Conservation (phyloP, 257 asterid genomes). For the Nicotiana undulata region DNA sequence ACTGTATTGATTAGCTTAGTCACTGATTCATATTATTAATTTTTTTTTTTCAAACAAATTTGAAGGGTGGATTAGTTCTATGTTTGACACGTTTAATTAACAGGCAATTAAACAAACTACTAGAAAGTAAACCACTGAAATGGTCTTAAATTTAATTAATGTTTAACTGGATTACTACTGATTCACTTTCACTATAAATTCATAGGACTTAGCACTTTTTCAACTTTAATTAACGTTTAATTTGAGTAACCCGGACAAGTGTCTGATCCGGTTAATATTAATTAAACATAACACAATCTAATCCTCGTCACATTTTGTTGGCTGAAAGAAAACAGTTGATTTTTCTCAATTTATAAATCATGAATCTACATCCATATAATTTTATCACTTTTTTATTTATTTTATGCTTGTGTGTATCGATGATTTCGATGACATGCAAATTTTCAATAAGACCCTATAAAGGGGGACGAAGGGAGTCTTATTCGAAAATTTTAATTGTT, state of each 20-base stretch:
- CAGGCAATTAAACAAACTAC: neutral
- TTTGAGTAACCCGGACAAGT: slow-evolving; percentile 9
- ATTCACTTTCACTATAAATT: neutral
- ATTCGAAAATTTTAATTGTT: neutral
- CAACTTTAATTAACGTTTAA: neutral
- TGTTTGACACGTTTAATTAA: neutral
- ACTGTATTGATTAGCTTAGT: neutral
- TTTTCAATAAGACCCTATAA: neutral
- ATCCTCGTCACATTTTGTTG: slow-evolving; percentile 10
- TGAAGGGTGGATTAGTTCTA: neutral
- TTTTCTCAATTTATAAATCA: neutral
- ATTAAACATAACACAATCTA: neutral
- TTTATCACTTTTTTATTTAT: too few species aligned
- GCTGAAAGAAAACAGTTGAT: slow-evolving; percentile 9
- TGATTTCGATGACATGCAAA: neutral
- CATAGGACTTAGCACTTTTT: neutral
- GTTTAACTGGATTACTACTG: neutral
- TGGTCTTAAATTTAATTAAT: neutral
- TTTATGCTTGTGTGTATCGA: neutral
- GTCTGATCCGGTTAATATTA: neutral
- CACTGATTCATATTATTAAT: neutral
- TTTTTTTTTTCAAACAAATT: neutral
- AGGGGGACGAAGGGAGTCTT: neutral
- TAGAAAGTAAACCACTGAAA: neutral
- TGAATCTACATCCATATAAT: neutral